A percentile compares a stretch with the other conserved stretches of the same genome.
These are phyloP conservation scores for Neocatenulostroma microsporum DNA, from an alignment of 2,329 filamentous ascomycete species.

Conservation along the genomic window DNA sequence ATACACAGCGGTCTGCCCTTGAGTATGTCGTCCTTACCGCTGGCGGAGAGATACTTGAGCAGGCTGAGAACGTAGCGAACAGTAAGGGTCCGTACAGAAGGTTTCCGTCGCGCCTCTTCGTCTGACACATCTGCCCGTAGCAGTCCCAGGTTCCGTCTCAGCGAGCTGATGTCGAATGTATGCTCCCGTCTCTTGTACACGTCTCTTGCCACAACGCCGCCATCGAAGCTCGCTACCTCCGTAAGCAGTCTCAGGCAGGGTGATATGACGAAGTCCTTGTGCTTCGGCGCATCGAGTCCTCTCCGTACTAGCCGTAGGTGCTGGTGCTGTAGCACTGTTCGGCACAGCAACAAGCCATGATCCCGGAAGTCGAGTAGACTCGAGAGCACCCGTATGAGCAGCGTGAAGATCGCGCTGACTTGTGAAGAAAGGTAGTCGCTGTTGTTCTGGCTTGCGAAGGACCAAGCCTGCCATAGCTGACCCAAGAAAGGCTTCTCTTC, in stretches of 20 bases:
- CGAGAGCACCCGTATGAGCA: slow-evolving; percentile 73
- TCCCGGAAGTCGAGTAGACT: slow-evolving; percentile 64
- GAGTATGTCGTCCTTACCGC: slow-evolving; percentile 74
- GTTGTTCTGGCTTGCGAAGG: slow-evolving; percentile 68
- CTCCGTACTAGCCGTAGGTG: slow-evolving; percentile 74
- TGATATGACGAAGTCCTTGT: slow-evolving; percentile 81
- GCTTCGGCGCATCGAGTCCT: slow-evolving; percentile 69
- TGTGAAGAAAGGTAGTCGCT: slow-evolving; percentile 75
- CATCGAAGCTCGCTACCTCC: slow-evolving; percentile 79
- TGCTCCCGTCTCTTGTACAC: slow-evolving; percentile 71
- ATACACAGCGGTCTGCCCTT: slow-evolving; percentile 63
- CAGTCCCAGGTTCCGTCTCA: slow-evolving; percentile 73
- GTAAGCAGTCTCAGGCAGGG: slow-evolving; percentile 78
- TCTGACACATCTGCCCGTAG: slow-evolving; percentile 44
- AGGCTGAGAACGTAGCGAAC: slow-evolving; percentile 72
- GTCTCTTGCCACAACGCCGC: slow-evolving; percentile 67
- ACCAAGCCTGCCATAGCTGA: slow-evolving; percentile 84
- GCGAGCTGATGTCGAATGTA: slow-evolving; percentile 61
- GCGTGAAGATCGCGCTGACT: slow-evolving; percentile 69
- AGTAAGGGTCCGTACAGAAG: slow-evolving; percentile 75
- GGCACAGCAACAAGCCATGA: slow-evolving; percentile 69
- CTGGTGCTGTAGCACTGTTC: slow-evolving; percentile 69
- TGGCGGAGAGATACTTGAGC: slow-evolving; percentile 67
- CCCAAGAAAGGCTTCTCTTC: slow-evolving; percentile 58
- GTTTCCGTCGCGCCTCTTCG: slow-evolving; percentile 57